These are phyloP conservation scores for Oryza glaberrima DNA, from an alignment of 176 grass and related monocot species.

Conservation along the genomic window DNA sequence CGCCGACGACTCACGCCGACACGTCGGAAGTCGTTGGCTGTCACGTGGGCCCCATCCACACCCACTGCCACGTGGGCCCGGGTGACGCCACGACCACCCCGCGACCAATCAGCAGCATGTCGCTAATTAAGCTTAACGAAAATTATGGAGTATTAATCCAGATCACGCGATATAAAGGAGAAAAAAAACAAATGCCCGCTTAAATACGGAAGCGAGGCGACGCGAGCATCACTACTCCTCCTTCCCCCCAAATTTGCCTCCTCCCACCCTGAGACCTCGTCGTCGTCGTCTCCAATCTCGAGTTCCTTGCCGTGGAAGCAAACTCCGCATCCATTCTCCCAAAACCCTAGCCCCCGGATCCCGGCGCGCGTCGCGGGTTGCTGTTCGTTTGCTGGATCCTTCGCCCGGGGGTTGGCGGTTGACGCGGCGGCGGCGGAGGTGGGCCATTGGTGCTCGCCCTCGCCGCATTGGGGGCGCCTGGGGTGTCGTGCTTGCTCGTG, in stretches of 20 bases:
- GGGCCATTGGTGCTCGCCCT: slow-evolving; percentile 35
- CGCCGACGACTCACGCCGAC: not conserved
- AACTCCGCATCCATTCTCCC: slow-evolving; percentile 30
- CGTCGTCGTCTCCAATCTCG: slow-evolving; percentile 29
- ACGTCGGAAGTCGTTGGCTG: too few species aligned
- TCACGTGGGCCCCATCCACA: too few species aligned
- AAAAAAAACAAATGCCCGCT: slow-evolving; percentile 43
- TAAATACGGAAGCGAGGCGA: slow-evolving; percentile 38
- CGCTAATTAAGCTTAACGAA: not conserved
- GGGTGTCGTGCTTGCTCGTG: not conserved
- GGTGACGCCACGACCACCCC: not conserved
- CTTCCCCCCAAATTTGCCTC: slow-evolving; percentile 20
- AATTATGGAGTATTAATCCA: not conserved
- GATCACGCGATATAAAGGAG: not conserved
- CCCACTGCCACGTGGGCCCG: not conserved
- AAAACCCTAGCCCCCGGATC: slow-evolving; percentile 42
- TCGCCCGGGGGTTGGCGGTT: not conserved
- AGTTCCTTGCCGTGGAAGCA: slow-evolving; percentile 39
- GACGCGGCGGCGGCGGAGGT: not conserved
- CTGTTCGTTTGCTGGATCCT: slow-evolving; percentile 11
- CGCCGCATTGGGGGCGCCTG: slow-evolving; percentile 27
- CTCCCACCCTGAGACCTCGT: not conserved
- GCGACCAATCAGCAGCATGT: not conserved
- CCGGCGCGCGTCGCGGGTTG: not conserved
- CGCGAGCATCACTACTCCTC: not conserved